Evolutionary conservation across 129 eudicot genomes (phyloP).

Genomic region (Flaveria linearis): DNA sequence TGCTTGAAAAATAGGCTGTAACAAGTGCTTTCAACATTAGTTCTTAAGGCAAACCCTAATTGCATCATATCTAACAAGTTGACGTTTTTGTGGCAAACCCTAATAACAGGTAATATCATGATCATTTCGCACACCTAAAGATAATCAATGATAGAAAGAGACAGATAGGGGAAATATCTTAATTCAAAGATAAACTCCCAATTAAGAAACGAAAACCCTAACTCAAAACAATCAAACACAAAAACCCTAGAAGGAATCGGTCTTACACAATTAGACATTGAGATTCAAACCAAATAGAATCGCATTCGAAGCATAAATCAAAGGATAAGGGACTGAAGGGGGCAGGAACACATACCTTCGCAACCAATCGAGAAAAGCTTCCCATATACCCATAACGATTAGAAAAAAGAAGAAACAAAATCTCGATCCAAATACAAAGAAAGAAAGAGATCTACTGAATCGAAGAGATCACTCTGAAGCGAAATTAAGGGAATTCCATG

Average conservation of each 20-base stretch:
- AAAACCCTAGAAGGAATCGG: not conserved
- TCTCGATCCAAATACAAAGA: not conserved
- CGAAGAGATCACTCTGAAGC: not conserved
- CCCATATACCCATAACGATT: constrained; percentile 6
- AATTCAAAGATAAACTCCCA: not conserved
- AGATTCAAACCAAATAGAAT: not conserved
- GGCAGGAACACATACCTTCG: not conserved
- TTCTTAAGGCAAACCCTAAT: not conserved
- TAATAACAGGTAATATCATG: not conserved
- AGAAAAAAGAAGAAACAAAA: not conserved
- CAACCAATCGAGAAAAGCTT: constrained; percentile 5
- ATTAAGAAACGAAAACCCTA: not conserved
- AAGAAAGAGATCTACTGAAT: not conserved
- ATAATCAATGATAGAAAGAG: not conserved
- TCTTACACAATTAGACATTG: not conserved
- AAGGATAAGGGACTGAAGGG: not conserved
- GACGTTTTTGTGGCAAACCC: not conserved
- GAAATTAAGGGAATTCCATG: not conserved
- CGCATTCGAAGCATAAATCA: not conserved
- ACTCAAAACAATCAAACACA: not conserved
- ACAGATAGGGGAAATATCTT: not conserved
- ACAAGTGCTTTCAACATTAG: constrained; percentile 16
- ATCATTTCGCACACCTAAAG: not conserved
- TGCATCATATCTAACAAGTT: not conserved
- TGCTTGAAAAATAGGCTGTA: constrained; percentile 97